Percentiles rank a stretch among this genome's conserved stretches.
Evolutionary conservation across 768 basidiomycete species (phyloP).

Genomic region (Myochromella boudieri): DNA sequence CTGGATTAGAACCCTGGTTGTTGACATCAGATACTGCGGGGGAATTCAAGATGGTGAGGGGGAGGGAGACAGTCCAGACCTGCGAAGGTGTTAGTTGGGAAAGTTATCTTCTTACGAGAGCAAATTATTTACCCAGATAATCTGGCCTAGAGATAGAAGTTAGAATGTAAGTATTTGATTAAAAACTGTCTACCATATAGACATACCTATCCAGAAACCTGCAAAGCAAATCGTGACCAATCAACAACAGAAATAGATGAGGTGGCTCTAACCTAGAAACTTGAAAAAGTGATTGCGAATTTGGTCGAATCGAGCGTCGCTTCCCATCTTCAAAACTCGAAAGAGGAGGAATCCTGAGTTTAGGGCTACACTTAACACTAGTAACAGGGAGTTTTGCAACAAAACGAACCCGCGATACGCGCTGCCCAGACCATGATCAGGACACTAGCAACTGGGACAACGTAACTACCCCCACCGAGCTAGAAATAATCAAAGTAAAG

Average conservation of each 20-base stretch:
- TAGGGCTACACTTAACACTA: neutral
- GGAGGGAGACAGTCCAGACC: slow-evolving; percentile 65
- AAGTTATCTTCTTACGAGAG: neutral
- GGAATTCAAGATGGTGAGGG: slow-evolving; percentile 66
- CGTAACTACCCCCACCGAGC: too few species aligned
- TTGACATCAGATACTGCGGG: slow-evolving; percentile 54
- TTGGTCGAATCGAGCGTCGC: slow-evolving; percentile 66
- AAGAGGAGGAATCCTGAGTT: slow-evolving; percentile 58
- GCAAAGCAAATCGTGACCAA: neutral
- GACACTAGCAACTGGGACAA: slow-evolving; percentile 41
- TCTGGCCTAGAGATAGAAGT: slow-evolving; percentile 39
- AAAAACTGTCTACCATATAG: neutral
- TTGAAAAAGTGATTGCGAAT: slow-evolving; percentile 66
- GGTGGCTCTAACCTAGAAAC: slow-evolving; percentile 45
- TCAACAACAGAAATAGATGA: neutral
- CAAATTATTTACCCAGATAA: slow-evolving; percentile 49
- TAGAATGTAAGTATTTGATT: neutral
- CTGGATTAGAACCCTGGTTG: slow-evolving; percentile 46
- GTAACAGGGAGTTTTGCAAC: neutral
- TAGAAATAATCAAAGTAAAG: neutral
- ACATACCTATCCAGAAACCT: slow-evolving; percentile 10
- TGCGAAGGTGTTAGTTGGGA: slow-evolving; percentile 15
- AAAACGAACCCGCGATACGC: slow-evolving; percentile 47
- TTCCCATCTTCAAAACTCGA: slow-evolving; percentile 68
- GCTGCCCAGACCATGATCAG: slow-evolving; percentile 70